These are phyloP conservation scores for Fusarium denticulatum DNA, from an alignment of 2,329 filamentous ascomycete genomes.

Conservation along the genomic window DNA sequence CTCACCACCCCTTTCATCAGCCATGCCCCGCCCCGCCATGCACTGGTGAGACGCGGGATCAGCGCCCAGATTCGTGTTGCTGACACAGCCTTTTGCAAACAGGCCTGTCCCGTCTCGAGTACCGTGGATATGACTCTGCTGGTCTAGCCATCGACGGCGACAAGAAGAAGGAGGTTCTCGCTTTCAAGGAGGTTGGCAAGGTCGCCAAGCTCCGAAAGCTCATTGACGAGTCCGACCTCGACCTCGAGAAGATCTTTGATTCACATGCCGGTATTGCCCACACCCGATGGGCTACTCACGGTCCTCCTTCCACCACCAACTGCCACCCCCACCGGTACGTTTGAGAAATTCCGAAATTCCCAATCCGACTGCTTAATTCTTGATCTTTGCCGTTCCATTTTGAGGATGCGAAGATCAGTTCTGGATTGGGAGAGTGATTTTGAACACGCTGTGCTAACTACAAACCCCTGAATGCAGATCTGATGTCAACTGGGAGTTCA, in stretches of 20 bases:
- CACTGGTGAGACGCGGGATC: constrained; percentile 43
- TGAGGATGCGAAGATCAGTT: constrained; percentile 9
- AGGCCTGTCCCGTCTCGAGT: constrained; percentile 96
- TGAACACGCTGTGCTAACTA: constrained; percentile 33
- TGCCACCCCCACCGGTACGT: constrained; percentile 97
- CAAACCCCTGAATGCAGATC: constrained; percentile 66
- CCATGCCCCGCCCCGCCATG: constrained; percentile 39
- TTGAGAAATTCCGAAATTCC: constrained; percentile 1
- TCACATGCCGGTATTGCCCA: constrained; percentile 98
- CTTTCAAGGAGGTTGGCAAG: constrained; percentile 99
- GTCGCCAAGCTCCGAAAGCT: constrained; percentile 95
- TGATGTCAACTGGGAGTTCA: constrained; percentile 94
- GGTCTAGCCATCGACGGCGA: constrained; percentile 96
- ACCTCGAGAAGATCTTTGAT: constrained; percentile 93
- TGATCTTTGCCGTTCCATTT: not conserved
- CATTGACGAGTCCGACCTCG: constrained; percentile 83
- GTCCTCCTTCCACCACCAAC: constrained; percentile 90
- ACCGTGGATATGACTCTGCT: constrained; percentile 98
- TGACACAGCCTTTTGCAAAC: constrained; percentile 44
- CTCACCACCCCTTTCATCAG: constrained; percentile 31
- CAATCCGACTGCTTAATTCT: not conserved
- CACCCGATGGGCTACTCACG: constrained; percentile 99
- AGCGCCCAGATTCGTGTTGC: constrained; percentile 38
- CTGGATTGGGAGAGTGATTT: not conserved
- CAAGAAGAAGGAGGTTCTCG: constrained; percentile 97